Base-by-base conservation (phyloP, 2,329 filamentous ascomycete genomes). In the Periconia digitata region DNA sequence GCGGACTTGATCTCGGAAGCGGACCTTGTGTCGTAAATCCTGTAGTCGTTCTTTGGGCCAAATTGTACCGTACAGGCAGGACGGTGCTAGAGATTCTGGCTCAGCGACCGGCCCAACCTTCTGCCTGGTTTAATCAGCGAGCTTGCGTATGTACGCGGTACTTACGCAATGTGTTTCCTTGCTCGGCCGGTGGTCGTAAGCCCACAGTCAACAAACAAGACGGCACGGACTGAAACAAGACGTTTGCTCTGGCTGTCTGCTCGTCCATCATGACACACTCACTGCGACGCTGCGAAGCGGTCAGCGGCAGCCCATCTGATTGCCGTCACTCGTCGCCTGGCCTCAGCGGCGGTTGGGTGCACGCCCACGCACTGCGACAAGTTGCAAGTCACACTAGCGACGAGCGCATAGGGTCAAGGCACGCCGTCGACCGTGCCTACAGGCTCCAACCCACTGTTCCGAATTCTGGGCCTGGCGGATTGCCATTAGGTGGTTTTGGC, bases 341-440 rank as follows among this genome's bases (percentile, higher is more conserved):
- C 12, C 27, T 13, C 4, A 15, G n/a, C n/a, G 12, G 3, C n/a
- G 4, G 10, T 32, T 32, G 27, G 27, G 27, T 32, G 27, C 10
- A 32, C 27, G 27, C 27, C 27, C 27, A 32, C 12, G n/a, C 27
- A 10, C 27, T 32, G 27, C 27, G 10, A 12, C 27, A 12, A 32
- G 27, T 32, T 15, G n/a, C 27, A 32, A 32, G 27, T 32, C 27
- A 32, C 27, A 32, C 27, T 32, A 32, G 27, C 27, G 27, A 32
- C n/a, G n/a, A 40, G 22, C 46, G 47, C 46, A 51, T 53, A 50
- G 51, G 46, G 45, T 58, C 59, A 55, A 59, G 54, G 49, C 51
- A 59, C 58, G 53, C 56, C 56, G 27, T 10, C 27, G 10, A 32
- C 27, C 27, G 27, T 32, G 27, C 27, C n/a, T 10, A 32, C 27